These are phyloP conservation scores for Lactifluus echinatus DNA, from an alignment of 768 basidiomycete species.

Conservation along the genomic window DNA sequence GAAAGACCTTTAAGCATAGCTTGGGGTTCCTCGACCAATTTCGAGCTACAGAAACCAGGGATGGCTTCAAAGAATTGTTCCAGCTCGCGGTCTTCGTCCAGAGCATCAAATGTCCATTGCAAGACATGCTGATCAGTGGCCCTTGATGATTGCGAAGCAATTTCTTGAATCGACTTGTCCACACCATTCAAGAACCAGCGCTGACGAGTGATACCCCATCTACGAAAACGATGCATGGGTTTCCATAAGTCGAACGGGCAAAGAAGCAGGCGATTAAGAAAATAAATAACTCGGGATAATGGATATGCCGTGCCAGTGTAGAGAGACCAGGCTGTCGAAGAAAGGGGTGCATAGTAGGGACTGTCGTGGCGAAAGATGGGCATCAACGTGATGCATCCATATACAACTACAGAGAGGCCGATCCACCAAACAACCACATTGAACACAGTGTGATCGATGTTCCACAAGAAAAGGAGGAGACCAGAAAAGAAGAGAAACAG, in stretches of 20 bases:
- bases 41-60: background rate
- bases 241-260: too few relatives aligned
- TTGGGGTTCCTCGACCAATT: background rate
- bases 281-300: background rate
- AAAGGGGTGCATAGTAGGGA: background rate
- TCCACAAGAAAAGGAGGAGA: background rate
- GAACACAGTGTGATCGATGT: background rate
- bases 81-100: background rate
- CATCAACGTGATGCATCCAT: background rate
- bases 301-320: background rate
- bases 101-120: background rate
- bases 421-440: background rate
- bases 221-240: too few relatives aligned
- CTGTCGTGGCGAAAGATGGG: background rate
- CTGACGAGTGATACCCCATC: too few relatives aligned
- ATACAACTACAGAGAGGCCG: background rate
- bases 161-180: background rate
- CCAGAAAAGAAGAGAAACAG: conserved; percentile 3
- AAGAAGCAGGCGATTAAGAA: background rate
- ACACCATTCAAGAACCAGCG: background rate
- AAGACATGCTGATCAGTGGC: background rate
- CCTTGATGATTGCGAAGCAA: background rate
- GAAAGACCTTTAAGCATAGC: background rate
- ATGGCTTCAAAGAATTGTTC: background rate
- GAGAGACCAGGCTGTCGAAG: background rate